These are phyloP conservation scores for Coemansia sp. DNA, from an alignment of 192 early-diverging fungal species.

Conservation along the genomic window DNA sequence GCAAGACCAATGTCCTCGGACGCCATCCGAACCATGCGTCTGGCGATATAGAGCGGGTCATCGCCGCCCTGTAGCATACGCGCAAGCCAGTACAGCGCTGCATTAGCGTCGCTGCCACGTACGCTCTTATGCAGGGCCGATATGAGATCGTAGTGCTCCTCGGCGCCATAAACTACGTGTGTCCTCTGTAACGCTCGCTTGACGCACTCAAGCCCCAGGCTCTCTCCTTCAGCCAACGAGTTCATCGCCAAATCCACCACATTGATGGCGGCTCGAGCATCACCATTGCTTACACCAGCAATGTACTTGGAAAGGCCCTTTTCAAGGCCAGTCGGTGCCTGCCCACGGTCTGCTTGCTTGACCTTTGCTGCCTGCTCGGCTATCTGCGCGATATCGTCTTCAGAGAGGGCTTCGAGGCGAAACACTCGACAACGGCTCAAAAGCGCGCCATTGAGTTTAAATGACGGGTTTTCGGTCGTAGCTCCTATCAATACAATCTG, in stretches of 20 bases:
- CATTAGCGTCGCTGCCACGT: conserved; percentile 80
- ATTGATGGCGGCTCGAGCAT: conserved; percentile 54
- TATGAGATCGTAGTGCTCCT: conserved; percentile 92
- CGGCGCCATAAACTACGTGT: conserved; percentile 78
- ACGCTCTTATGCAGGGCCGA: conserved; percentile 89
- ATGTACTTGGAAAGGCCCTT: conserved; percentile 51
- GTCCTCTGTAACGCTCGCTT: conserved; percentile 76
- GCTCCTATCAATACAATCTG: conserved; percentile 70
- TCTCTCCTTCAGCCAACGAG: conserved; percentile 26
- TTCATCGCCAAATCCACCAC: conserved; percentile 40
- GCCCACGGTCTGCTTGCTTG: conserved; percentile 52
- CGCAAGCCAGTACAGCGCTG: conserved; percentile 85
- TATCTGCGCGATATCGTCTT: conserved; percentile 64
- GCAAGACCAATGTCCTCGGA: conserved; percentile 90
- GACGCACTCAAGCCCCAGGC: conserved; percentile 57
- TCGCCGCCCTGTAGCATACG: conserved; percentile 89
- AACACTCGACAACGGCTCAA: conserved; percentile 81
- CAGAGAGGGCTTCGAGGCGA: conserved; percentile 65
- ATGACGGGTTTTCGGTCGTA: conserved; percentile 84
- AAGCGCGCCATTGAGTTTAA: conserved; percentile 79
- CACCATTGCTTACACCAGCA: conserved; percentile 76
- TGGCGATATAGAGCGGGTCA: conserved; percentile 85
- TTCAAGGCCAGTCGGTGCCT: conserved; percentile 28
- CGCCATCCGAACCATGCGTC: conserved; percentile 79
- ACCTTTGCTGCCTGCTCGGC: conserved; percentile 60